Conservation (phyloP, 164 flowering plant species). For the Vitis amurensis region DNA sequence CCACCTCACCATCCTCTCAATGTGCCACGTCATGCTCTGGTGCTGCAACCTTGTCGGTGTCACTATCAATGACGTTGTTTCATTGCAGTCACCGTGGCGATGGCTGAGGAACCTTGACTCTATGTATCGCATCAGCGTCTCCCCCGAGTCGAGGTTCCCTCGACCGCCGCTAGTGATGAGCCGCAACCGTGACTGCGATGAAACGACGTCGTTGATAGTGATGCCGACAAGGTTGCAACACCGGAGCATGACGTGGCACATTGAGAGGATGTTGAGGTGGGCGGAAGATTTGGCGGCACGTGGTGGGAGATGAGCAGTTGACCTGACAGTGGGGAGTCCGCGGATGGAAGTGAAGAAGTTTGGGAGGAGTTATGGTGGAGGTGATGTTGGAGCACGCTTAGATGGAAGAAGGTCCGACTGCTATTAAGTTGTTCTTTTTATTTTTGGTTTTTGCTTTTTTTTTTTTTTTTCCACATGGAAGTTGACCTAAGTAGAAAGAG, state of each 20-base stretch:
- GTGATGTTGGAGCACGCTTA: conserved; percentile 76
- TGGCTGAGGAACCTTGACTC: no score
- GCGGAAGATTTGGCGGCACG: conserved; percentile 55
- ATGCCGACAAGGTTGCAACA: conserved; percentile 57
- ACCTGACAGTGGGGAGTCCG: conserved; percentile 53
- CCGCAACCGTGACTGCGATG: conserved; percentile 5
- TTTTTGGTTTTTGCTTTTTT: no score
- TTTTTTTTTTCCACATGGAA: no score
- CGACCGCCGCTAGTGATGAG: conserved; percentile 37
- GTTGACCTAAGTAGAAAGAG: no score
- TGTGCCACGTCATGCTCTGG: conserved; percentile 54
- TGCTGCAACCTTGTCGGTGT: conserved; percentile 57
- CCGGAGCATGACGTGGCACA: conserved; percentile 54
- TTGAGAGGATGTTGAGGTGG: conserved; percentile 67
- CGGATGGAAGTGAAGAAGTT: conserved; percentile 77
- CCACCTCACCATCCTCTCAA: conserved; percentile 67
- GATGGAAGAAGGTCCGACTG: conserved; percentile 50
- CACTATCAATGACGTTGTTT: conserved; percentile 38
- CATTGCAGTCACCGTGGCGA: conserved; percentile 3
- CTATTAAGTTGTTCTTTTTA: no score
- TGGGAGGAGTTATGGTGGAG: conserved; percentile 52
- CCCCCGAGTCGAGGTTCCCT: conserved; percentile 46
- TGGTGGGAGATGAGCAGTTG: conserved; percentile 34
- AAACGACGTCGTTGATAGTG: conserved; percentile 38
- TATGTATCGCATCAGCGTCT: no score